These are phyloP conservation scores for Carex littledalei DNA, from an alignment of 176 grass and related monocot species.

Conservation along the genomic window DNA sequence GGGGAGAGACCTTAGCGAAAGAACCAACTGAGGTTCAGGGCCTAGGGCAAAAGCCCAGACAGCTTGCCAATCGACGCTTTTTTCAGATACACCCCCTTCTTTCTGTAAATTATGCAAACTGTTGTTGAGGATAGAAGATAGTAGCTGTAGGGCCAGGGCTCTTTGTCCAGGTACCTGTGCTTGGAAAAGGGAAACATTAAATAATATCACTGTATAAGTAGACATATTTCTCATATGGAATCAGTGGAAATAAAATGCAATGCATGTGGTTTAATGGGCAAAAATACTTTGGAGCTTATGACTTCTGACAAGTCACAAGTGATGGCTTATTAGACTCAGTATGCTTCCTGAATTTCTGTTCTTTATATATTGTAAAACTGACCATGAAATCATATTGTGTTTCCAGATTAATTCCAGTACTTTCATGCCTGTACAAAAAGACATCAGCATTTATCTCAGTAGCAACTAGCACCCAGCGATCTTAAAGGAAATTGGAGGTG, in stretches of 20 bases:
- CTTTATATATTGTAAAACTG: background rate
- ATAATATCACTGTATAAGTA: constrained; percentile 14
- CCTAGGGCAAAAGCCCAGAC: constrained; percentile 91
- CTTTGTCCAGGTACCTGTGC: constrained; percentile 88
- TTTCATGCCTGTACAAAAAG: background rate
- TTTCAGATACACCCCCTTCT: constrained; percentile 34
- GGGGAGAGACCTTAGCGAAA: constrained; percentile 57
- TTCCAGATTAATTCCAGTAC: background rate
- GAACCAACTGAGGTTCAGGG: constrained; percentile 77
- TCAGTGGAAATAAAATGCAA: background rate
- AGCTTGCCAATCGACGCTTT: constrained; percentile 82
- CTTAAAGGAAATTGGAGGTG: background rate
- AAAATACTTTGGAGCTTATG: background rate
- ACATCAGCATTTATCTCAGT: background rate
- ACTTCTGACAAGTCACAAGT: background rate
- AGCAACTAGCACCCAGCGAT: background rate
- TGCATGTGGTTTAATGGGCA: background rate
- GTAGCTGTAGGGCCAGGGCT: constrained; percentile 67
- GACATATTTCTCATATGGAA: background rate
- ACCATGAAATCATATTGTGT: background rate
- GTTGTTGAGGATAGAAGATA: constrained; percentile 68
- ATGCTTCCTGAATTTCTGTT: background rate
- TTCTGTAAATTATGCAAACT: constrained; percentile 57
- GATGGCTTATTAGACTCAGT: background rate
- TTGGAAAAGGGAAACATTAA: constrained; percentile 29